Evolutionary conservation across 2,329 filamentous ascomycete genomes (phyloP).

Genomic region (Alternaria ethzedia): DNA sequence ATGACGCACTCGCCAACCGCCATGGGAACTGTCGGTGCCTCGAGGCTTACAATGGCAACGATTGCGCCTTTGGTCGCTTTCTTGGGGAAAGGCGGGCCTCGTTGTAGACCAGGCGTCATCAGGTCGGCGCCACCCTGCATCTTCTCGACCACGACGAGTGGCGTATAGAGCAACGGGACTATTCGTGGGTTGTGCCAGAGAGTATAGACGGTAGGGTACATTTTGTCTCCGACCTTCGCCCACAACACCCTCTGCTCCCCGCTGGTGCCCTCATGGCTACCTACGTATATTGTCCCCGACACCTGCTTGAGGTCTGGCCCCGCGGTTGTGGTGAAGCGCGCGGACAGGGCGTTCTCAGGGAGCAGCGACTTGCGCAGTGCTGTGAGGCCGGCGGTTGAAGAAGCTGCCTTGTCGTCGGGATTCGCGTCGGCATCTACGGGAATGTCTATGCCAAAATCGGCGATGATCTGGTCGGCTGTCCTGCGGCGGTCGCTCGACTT

Average conservation of each 20-base stretch:
- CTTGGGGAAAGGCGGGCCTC: constrained; percentile 67
- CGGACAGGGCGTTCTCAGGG: constrained; percentile 67
- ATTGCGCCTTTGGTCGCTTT: constrained; percentile 65
- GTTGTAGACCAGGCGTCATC: constrained; percentile 71
- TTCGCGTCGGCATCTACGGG: constrained; percentile 46
- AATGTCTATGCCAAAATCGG: constrained; percentile 62
- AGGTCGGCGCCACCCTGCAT: constrained; percentile 69
- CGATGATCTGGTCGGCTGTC: constrained; percentile 71
- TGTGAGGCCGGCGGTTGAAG: constrained; percentile 54
- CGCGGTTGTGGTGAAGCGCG: constrained; percentile 69
- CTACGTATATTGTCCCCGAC: constrained; percentile 69
- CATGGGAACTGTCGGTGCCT: constrained; percentile 66
- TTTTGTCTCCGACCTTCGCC: constrained; percentile 66
- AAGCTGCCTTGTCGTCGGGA: constrained; percentile 51
- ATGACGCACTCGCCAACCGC: constrained; percentile 70
- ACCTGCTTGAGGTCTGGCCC: constrained; percentile 67
- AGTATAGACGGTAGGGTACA: constrained; percentile 67
- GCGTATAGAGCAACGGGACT: constrained; percentile 69
- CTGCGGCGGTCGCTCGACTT: constrained; percentile 71
- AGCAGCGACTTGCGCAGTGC: constrained; percentile 65
- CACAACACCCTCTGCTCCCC: constrained; percentile 67
- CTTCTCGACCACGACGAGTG: constrained; percentile 66
- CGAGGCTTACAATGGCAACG: constrained; percentile 67
- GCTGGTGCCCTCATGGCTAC: constrained; percentile 58
- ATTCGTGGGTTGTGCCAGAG: constrained; percentile 69